A percentile compares a stretch with the other conserved stretches of the same genome.
Conservation (phyloP, 169 alveolate species). For the Plasmodium cynomolgi region DNA sequence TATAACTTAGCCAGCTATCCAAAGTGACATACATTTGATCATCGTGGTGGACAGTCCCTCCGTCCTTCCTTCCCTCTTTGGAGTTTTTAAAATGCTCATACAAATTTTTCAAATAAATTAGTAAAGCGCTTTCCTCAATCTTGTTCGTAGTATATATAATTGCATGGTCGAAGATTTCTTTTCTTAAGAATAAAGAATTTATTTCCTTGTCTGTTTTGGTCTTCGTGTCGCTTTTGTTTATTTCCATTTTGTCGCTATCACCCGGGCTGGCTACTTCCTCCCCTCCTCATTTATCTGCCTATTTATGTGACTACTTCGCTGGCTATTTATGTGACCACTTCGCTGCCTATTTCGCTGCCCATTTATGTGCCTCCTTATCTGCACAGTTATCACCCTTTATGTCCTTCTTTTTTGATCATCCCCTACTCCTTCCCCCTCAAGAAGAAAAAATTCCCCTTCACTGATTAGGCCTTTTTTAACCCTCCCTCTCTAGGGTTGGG, state of each 20-base stretch:
- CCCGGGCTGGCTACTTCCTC: too few relatives aligned
- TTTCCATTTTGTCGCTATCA: not conserved
- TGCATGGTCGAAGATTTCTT: constrained; percentile 72
- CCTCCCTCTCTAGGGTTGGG: not conserved
- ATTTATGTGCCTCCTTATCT: not conserved
- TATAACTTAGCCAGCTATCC: constrained; percentile 40
- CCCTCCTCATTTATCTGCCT: not conserved
- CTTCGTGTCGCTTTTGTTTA: not conserved
- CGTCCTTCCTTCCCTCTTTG: not conserved
- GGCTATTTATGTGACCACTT: too few relatives aligned
- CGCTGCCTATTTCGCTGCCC: not conserved
- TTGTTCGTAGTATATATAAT: constrained; percentile 49
- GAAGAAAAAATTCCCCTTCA: not conserved
- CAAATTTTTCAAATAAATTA: constrained; percentile 43
- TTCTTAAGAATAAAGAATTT: constrained; percentile 27
- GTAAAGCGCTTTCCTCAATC: constrained; percentile 17
- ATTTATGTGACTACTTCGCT: not conserved
- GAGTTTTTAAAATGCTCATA: constrained; percentile 52
- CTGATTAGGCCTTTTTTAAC: not conserved
- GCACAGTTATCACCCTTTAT: not conserved
- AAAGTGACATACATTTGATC: constrained; percentile 56
- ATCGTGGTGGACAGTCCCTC: not conserved
- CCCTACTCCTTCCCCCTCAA: not conserved
- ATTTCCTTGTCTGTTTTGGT: not conserved
- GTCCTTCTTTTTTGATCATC: not conserved